Conservation (phyloP, 805 yeast genomes). For the Myxozyma neotropica region DNA sequence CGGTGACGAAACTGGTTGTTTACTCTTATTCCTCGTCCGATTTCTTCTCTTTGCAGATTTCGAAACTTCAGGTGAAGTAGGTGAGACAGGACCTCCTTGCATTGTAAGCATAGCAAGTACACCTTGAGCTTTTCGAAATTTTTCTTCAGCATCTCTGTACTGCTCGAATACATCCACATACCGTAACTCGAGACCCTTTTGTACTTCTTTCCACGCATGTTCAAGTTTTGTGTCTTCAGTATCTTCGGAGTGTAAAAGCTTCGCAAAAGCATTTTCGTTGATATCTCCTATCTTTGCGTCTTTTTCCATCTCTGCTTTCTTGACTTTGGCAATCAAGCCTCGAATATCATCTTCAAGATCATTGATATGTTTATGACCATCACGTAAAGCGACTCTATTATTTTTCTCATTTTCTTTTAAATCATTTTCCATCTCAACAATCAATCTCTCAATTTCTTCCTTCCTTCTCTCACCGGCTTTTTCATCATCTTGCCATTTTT, state of each 20-base stretch:
- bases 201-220: conserved; percentile 43
- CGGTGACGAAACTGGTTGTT: conserved; percentile 30
- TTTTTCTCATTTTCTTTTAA: conserved; percentile 9
- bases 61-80: conserved; percentile 13
- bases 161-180: conserved; percentile 43
- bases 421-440: neutral
- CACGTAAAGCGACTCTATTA: conserved; percentile 18
- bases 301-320: conserved; percentile 26
- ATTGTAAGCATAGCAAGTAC: conserved; percentile 29
- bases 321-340: conserved; percentile 21
- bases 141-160: conserved; percentile 40
- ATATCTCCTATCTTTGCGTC: conserved; percentile 26
- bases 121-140: conserved; percentile 25
- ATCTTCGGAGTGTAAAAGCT: conserved; percentile 37
- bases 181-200: conserved; percentile 42
- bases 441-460: conserved; percentile 2
- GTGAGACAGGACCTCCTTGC: conserved; percentile 1
- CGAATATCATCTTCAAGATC: conserved; percentile 23
- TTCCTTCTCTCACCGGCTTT: conserved; percentile 12
- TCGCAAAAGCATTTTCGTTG: conserved; percentile 34
- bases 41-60: conserved; percentile 26
- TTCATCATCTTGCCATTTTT: conserved; percentile 34
- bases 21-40: conserved; percentile 19
- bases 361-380: conserved; percentile 23
- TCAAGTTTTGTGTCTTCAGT: conserved; percentile 38